These are phyloP conservation scores for Apostasia ramifera DNA, from an alignment of 106 monocot species.

Conservation along the genomic window DNA sequence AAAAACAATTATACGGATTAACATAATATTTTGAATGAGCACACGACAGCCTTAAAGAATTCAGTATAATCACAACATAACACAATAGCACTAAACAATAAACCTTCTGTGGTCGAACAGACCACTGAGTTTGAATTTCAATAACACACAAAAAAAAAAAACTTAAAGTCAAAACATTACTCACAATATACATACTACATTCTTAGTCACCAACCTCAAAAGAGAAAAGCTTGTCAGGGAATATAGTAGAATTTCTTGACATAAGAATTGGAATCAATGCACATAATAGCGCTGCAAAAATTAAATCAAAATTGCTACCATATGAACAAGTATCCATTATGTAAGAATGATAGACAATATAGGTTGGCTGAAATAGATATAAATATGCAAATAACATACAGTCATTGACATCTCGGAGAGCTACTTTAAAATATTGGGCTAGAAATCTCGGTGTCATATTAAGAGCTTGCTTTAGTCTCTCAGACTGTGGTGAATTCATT, in stretches of 20 bases:
- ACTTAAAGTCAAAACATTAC: background rate
- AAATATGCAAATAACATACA: conserved; percentile 50
- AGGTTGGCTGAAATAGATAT: background rate
- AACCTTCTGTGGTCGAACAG: background rate
- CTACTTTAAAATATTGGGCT: conserved; percentile 55
- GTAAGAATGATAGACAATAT: background rate
- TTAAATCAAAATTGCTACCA: background rate
- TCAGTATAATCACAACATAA: too few relatives aligned
- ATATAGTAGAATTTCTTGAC: conserved; percentile 82
- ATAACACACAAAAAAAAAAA: background rate
- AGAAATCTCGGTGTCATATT: conserved; percentile 73
- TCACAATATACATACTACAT: background rate
- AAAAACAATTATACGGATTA: too few relatives aligned
- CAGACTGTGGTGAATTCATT: conserved; percentile 44
- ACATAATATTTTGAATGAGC: too few relatives aligned
- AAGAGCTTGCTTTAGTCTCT: conserved; percentile 69
- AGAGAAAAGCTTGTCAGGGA: conserved; percentile 75
- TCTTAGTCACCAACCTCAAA: conserved; percentile 54
- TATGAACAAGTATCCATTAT: background rate
- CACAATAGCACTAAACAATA: too few relatives aligned
- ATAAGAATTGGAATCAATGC: conserved; percentile 87
- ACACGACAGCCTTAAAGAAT: too few relatives aligned
- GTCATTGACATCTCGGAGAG: conserved; percentile 67
- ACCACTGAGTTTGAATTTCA: background rate
- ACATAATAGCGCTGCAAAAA: conserved; percentile 72